Evolutionary conservation across 352 stramenopile species (phyloP), one percentile per base, ranked within the genome.

Genomic region (Phytophthora tentaculata): DNA sequence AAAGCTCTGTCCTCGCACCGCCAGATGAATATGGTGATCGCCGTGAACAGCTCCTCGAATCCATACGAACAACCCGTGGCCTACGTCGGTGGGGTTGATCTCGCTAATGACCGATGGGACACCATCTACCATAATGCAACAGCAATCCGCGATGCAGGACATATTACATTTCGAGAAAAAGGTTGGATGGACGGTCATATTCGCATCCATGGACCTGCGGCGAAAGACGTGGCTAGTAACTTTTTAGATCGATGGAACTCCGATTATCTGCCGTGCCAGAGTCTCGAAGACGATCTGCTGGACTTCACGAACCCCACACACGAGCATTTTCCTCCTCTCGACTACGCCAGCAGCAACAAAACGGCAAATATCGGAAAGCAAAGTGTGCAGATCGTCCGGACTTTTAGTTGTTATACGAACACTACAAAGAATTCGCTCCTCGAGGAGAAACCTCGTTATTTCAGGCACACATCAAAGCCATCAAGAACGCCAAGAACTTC

Each of bases 221-320:
- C 76, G 5, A 59, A 66, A 8, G 79, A 91, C 39, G 76, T 91
- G 0, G 79, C 69, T 1, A 60, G 28, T 13, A 89, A 88, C 62
- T 90, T 90, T 48, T 23, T 83, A 12, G 61, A 35, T 8, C 77
- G 80, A n/a, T 88, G 76, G 80, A 87, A 89, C 63, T 76, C 71
- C 2, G 67, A 76, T 24, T 64, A 61, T 13, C 53, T 69, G 47
- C 56, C 56, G 6, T 68, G 64, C 13, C 35, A 69, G 23, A 61
- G 71, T 17, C 39, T 68, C 0, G 44, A 79, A 7, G 67, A 80
- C 29, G 61, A 74, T 26, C 20, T 85, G 5, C 56, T 84, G 1
- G 55, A 79, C 56, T 89, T 83, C 50, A 65, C 76, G 39, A 87
- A 88, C 60, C 79, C 79, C 5, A 67, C 52, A 37, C 60, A 69